Evolutionary conservation across 2,329 filamentous ascomycete genomes (phyloP), one percentile per base, ranked within the genome.

Genomic region (Neofusicoccum sp.): DNA sequence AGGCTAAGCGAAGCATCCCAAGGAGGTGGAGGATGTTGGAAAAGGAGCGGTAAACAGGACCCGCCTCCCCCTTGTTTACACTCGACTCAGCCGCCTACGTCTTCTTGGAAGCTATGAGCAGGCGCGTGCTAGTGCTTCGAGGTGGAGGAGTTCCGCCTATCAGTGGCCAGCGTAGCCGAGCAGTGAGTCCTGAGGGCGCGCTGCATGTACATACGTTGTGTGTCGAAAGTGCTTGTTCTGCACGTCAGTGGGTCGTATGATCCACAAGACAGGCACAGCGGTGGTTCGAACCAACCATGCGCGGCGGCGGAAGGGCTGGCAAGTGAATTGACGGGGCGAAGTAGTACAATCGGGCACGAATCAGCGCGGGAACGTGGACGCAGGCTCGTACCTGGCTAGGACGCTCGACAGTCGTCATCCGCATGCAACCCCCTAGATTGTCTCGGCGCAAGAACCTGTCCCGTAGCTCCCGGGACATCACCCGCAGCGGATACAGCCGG

Each of bases 181-280:
- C 43, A 14, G 28, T 14, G 39, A 44, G 22, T 22, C n/a, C 41
- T 47, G 54, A 31, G 37, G 31, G 54, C 41, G 33, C 39, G 41
- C 39, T 16, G 29, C 28, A 39, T 58, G 54, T 41, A 58, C 45
- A 41, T 58, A 45, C 54, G 54, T 58, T 58, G 54, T 58, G 54
- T 58, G 54, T 58, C 54, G 45, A 58, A 58, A 58, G 54, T 58
- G 54, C 54, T 58, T 58, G 37, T 58, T 58, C 54, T 47, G 54
- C 54, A 43, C 14, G 54, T 58, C 33, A 43, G 54, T 44, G 54
- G 54, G 54, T 58, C 54, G 54, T 31, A 58, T 58, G 54, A 58
- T 58, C 54, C 54, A 58, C 54, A 36, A 16, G 41, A 58, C 54
- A 58, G 52, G 52, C 37, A 56, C 37, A 29, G 34, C 39, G 37